A percentile compares a stretch with the other conserved stretches of the same genome.
These are phyloP conservation scores for Aspergillus spinulosporus DNA, from an alignment of 2,329 filamentous ascomycete species.

Conservation along the genomic window DNA sequence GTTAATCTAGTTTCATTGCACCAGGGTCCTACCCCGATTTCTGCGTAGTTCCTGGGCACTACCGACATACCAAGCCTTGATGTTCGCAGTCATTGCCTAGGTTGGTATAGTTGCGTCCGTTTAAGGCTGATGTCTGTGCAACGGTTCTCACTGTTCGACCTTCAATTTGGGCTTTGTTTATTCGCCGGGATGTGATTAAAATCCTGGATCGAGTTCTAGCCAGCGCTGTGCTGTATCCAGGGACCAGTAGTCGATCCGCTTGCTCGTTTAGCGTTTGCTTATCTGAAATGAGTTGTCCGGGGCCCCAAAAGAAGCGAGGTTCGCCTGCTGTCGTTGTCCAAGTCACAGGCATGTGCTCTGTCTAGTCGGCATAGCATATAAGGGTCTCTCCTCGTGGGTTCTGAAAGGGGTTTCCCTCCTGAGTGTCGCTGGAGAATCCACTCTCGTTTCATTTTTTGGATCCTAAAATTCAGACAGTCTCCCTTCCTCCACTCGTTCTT, in stretches of 20 bases:
- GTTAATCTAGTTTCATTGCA: slow-evolving; percentile 4
- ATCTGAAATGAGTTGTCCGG: background rate
- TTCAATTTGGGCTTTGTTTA: background rate
- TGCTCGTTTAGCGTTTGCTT: slow-evolving; percentile 4
- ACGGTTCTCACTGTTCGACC: too few relatives aligned
- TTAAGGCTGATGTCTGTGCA: background rate
- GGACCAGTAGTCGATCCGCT: slow-evolving; percentile 3
- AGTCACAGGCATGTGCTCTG: slow-evolving; percentile 4
- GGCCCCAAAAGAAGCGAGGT: background rate
- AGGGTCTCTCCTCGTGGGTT: background rate
- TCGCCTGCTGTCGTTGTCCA: background rate
- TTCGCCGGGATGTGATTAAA: background rate
- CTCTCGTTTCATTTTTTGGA: slow-evolving; percentile 9
- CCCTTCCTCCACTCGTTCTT: background rate
- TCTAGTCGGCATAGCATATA: background rate
- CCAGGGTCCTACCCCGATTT: background rate
- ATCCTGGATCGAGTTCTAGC: background rate
- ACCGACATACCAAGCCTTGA: slow-evolving; percentile 3
- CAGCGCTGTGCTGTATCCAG: background rate
- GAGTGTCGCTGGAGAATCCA: slow-evolving; percentile 7
- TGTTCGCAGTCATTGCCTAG: slow-evolving; percentile 13
- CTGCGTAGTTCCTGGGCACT: background rate
- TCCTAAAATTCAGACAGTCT: background rate
- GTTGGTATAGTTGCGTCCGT: slow-evolving; percentile 2
- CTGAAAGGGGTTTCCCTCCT: background rate